Evolutionary conservation across 2,329 filamentous ascomycete genomes (phyloP).

Genomic region (Fusarium guadeloupense): DNA sequence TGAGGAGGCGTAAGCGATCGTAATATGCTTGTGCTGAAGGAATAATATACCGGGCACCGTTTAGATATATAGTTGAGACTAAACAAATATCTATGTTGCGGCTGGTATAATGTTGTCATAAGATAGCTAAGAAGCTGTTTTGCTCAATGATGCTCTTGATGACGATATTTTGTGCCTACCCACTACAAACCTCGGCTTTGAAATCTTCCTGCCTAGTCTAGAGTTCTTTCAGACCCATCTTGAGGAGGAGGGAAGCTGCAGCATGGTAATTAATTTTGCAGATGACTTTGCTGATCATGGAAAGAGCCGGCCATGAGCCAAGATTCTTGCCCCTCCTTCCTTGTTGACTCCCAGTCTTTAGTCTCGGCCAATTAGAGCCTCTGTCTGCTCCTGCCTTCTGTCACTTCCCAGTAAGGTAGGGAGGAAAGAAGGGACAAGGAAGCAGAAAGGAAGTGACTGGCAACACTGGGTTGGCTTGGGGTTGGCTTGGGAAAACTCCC

Average conservation of each 20-base stretch:
- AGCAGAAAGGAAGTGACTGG: background rate
- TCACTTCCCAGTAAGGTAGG: background rate
- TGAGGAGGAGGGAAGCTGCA: constrained; percentile 5
- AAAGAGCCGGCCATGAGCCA: background rate
- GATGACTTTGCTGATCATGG: constrained; percentile 10
- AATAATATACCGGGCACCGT: background rate
- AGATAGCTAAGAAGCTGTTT: too few species aligned
- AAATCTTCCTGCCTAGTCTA: background rate
- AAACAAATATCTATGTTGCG: too few species aligned
- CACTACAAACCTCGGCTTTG: background rate
- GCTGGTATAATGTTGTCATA: too few species aligned
- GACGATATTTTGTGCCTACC: too few species aligned
- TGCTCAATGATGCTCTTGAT: too few species aligned
- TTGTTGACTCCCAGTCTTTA: background rate
- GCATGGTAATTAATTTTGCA: constrained; percentile 25
- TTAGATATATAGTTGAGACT: background rate
- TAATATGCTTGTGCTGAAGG: background rate
- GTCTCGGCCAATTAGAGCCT: background rate
- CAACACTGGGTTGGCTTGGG: constrained; percentile 1
- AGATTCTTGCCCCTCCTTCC: constrained; percentile 14
- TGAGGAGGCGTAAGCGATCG: constrained; percentile 9
- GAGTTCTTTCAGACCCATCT: background rate
- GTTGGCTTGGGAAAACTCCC: too few species aligned
- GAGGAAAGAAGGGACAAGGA: background rate
- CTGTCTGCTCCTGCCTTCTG: background rate